Percentiles rank a stretch among this genome's conserved stretches.
Conservation (phyloP, 495 filamentous ascomycete genomes). For the Patellaria atrata region DNA sequence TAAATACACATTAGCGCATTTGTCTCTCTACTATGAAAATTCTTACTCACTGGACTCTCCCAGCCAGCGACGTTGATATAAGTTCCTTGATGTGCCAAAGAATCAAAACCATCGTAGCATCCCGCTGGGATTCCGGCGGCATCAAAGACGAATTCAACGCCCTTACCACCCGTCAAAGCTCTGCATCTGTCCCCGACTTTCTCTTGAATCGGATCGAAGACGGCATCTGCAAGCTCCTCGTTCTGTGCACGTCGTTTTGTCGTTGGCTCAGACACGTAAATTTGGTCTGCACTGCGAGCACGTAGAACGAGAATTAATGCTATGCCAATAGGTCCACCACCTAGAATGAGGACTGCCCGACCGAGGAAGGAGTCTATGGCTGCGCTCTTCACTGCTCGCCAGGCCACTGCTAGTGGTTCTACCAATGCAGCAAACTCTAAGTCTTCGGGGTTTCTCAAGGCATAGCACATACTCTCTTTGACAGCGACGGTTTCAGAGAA, state of each 20-base stretch:
- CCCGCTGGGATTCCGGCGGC: conserved; percentile 17
- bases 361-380: conserved; percentile 6
- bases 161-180: conserved; percentile 15
- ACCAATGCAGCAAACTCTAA: conserved; percentile 18
- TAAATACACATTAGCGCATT: conserved; percentile 2
- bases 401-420: conserved; percentile 21
- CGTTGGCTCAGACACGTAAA: conserved; percentile 20
- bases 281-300: conserved; percentile 11
- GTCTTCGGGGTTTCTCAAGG: conserved; percentile 13
- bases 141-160: conserved; percentile 22
- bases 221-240: conserved; percentile 9
- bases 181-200: conserved; percentile 18
- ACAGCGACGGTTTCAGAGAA: conserved; percentile 17
- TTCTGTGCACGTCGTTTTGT: conserved; percentile 15
- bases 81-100: conserved; percentile 15
- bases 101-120: conserved; percentile 19
- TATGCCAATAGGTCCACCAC: conserved; percentile 22
- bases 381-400: conserved; percentile 13
- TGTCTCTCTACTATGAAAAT: background rate
- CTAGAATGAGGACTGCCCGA: conserved; percentile 13
- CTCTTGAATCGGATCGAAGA: conserved; percentile 18
- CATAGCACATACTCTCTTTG: conserved; percentile 12
- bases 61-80: conserved; percentile 22
- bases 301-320: conserved; percentile 18
- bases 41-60: conserved; percentile 17